Percentiles rank a stretch among this genome's conserved stretches.
Evolutionary conservation across 352 stramenopile species (phyloP).

Genomic region (Phytopythium delawarense): DNA sequence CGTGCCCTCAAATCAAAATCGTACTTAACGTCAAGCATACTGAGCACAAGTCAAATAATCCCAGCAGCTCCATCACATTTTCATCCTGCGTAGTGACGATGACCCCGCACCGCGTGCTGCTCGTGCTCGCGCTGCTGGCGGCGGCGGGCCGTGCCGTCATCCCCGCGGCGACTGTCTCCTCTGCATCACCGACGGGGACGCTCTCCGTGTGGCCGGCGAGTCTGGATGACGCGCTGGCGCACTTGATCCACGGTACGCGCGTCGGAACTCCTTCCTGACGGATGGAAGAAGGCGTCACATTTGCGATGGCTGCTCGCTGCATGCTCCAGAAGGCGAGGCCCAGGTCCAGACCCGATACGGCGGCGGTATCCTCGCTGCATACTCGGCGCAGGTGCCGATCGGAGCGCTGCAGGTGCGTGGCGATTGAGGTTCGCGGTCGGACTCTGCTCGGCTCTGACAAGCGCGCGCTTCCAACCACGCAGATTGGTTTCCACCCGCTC

Average conservation of each 20-base stretch:
- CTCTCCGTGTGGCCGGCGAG: conserved; percentile 1
- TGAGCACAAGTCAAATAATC: not conserved
- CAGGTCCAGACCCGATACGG: not conserved
- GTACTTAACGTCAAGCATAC: not conserved
- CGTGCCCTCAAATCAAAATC: not conserved
- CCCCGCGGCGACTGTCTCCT: not conserved
- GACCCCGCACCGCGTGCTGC: not conserved
- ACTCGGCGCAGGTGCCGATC: not conserved
- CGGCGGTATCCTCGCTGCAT: not conserved
- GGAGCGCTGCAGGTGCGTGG: not conserved
- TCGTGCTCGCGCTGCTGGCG: not conserved
- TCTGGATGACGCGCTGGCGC: not conserved
- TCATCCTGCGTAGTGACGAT: not conserved
- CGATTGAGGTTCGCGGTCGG: not conserved
- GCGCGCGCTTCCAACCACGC: not conserved
- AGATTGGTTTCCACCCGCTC: conserved; percentile 21
- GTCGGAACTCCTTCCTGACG: not conserved
- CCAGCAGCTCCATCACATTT: too few relatives aligned
- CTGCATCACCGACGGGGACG: not conserved
- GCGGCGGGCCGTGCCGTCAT: not conserved
- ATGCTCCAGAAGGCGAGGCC: not conserved
- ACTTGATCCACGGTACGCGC: not conserved
- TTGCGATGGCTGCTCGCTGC: too few relatives aligned
- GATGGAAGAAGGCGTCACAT: not conserved
- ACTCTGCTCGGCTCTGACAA: not conserved